These are phyloP conservation scores for Fusarium coffeatum DNA, from an alignment of 2,329 filamentous ascomycete species.

Conservation along the genomic window DNA sequence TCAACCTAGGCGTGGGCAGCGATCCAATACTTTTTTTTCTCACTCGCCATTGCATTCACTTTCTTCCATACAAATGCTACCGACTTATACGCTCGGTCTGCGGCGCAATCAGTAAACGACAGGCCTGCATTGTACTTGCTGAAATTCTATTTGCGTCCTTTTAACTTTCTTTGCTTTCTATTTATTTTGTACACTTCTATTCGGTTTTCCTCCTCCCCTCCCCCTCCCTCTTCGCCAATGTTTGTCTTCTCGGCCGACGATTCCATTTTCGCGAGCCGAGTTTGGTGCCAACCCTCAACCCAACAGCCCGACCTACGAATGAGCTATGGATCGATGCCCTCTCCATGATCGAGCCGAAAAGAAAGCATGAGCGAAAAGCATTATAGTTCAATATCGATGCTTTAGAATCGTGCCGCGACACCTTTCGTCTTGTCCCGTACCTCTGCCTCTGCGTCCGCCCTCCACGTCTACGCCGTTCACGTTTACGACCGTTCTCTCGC, in stretches of 20 bases:
- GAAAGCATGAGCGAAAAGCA: constrained; percentile 52
- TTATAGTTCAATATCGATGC: constrained; percentile 42
- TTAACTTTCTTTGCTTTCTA: constrained; percentile 19
- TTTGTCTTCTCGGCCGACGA: constrained; percentile 51
- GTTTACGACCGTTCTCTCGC: constrained; percentile 8
- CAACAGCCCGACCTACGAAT: constrained; percentile 42
- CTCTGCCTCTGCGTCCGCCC: constrained; percentile 4
- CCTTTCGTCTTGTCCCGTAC: constrained; percentile 29
- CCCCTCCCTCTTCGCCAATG: constrained; percentile 50
- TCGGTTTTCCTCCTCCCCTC: neutral
- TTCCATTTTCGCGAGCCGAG: constrained; percentile 53
- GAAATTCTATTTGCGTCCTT: constrained; percentile 12
- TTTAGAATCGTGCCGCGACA: constrained; percentile 36
- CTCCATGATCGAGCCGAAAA: constrained; percentile 45
- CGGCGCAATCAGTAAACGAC: constrained; percentile 26
- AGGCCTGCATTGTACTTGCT: constrained; percentile 16
- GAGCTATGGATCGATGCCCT: constrained; percentile 52
- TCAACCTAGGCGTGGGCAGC: neutral
- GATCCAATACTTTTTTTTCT: constrained; percentile 14
- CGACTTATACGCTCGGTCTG: constrained; percentile 17
- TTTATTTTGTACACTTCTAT: constrained; percentile 2
- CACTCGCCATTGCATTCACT: constrained; percentile 10
- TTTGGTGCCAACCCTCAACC: constrained; percentile 43
- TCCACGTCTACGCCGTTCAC: constrained; percentile 2
- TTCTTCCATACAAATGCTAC: neutral